These are phyloP conservation scores for Periconia digitata DNA, from an alignment of 2,329 filamentous ascomycete genomes.

Conservation along the genomic window DNA sequence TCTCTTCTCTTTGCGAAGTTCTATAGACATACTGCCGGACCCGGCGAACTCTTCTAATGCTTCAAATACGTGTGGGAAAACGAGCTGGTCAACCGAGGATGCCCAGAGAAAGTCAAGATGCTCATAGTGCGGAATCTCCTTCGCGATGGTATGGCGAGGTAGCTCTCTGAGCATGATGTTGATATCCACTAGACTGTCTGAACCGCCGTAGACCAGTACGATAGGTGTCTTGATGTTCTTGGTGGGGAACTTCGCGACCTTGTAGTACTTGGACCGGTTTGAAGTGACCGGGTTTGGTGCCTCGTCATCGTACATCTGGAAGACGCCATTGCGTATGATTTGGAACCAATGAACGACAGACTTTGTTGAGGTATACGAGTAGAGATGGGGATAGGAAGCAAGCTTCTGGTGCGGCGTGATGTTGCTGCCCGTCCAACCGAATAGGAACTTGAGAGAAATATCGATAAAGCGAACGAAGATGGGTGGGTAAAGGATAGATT, in stretches of 20 bases:
- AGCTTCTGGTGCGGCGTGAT: conserved; percentile 87
- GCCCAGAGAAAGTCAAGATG: conserved; percentile 98
- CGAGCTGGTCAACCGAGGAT: conserved; percentile 75
- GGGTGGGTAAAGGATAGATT: conserved; percentile 90
- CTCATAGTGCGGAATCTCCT: conserved; percentile 88
- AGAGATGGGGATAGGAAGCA: conserved; percentile 91
- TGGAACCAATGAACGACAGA: conserved; percentile 99
- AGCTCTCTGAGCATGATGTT: conserved; percentile 87
- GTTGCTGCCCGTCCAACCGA: conserved; percentile 85
- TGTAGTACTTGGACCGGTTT: conserved; percentile 81
- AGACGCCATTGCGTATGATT: conserved; percentile 92
- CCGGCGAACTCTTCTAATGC: conserved; percentile 70
- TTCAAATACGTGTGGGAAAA: conserved; percentile 90
- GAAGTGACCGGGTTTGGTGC: conserved; percentile 74
- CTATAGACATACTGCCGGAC: conserved; percentile 1
- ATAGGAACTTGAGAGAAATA: conserved; percentile 76
- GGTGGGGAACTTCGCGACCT: conserved; percentile 94
- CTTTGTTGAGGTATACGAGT: conserved; percentile 96
- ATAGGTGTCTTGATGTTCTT: conserved; percentile 96
- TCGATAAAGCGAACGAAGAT: conserved; percentile 91
- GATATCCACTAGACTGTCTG: conserved; percentile 92
- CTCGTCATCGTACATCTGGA: conserved; percentile 99
- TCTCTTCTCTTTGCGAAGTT: conserved; percentile 20
- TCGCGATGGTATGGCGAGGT: conserved; percentile 80
- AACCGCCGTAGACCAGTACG: conserved; percentile 89